phyloP scores from a whole-genome alignment of 2,329 filamentous ascomycete species.

The Tolypocladium endophyticum region DNA sequence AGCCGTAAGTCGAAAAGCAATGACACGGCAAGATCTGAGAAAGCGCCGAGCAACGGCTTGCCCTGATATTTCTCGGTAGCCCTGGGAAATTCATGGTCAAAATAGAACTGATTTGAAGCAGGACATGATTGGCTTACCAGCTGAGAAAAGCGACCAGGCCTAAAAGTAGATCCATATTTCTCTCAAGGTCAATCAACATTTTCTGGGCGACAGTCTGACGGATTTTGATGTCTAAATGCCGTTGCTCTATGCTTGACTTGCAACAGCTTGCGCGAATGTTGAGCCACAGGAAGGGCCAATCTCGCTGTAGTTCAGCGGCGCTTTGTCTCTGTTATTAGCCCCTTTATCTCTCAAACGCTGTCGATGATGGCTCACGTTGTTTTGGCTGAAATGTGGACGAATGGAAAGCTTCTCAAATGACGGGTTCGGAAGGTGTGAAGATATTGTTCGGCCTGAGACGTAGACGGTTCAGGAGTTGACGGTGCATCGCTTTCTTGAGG shows the following conservation, averaged over 20 bases:
- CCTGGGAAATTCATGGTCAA: conserved; percentile 2
- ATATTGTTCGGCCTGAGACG: conserved; percentile 3
- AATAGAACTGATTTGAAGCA: background rate
- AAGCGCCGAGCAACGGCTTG: conserved; percentile 6
- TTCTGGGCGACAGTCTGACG: conserved; percentile 11
- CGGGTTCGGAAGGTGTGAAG: conserved; percentile 8
- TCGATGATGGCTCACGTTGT: conserved; percentile 2
- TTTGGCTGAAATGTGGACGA: conserved; percentile 9
- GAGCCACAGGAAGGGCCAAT: conserved; percentile 24
- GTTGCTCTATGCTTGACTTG: conserved; percentile 10
- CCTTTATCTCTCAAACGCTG: background rate
- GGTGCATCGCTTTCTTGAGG: background rate
- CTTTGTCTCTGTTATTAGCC: conserved; percentile 1
- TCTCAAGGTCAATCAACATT: background rate
- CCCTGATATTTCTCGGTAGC: conserved; percentile 3
- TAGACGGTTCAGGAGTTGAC: background rate
- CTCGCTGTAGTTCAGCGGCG: conserved; percentile 12
- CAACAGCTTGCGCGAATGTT: conserved; percentile 20
- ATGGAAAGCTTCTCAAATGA: conserved; percentile 17
- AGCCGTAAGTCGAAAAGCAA: conserved; percentile 9
- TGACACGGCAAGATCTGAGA: conserved; percentile 7
- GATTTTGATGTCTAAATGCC: conserved; percentile 7
- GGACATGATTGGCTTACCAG: background rate
- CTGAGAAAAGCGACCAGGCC: background rate
- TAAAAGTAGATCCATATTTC: background rate